Base-by-base conservation (phyloP, 257 asterid genomes). In the Nicotiana sylvestris region DNA sequence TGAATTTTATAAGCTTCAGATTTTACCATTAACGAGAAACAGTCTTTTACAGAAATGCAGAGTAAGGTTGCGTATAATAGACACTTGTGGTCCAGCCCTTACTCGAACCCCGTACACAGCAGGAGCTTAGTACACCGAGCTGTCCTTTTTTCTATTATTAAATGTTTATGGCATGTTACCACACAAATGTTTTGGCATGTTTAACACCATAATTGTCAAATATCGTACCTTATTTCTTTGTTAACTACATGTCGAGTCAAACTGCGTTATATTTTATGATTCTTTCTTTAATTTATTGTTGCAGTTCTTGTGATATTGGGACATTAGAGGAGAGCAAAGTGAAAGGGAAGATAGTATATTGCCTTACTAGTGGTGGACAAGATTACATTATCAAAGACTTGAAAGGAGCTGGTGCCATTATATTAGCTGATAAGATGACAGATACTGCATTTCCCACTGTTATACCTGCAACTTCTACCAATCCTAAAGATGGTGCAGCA, bases 391-490 rank as follows among this genome's bases (percentile, higher is more conserved):
- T 95, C 12, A 35, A 62, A 6, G 32, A 25, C 0, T 68, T 91
- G 30, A 91, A 93, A 2, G 99, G 95, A 16, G 77, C 84, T 0
- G 98, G 97, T 85, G 80, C 85, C 46, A 91, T 95, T 70, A 80
- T 77, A 85, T 58, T 92, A 33, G 21, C 33, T 12, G 84, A 85
- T 32, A 0, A 0, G 0, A 6, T 9, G 2, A 17, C 51, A 0
- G 98, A 94, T 68, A 62, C 78, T 7, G 89, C 96, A 1, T 84
- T 65, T 17, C 3, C 85, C 0, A 65, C 87, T 16, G 4, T 74
- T 12, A 66, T 83, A 37, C 82, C 95, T 13, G 89, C 86, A 56
- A 86, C 93, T 12, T 58, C 55, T 25, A 88, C 92, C 39, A 83
- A 61, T 51, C 0, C 72, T 7, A 46, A 46, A 2, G 82, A 87